Percentiles rank a stretch among this genome's conserved stretches.
Conservation (phyloP, 768 basidiomycete genomes). For the Tulasnella sp. region DNA sequence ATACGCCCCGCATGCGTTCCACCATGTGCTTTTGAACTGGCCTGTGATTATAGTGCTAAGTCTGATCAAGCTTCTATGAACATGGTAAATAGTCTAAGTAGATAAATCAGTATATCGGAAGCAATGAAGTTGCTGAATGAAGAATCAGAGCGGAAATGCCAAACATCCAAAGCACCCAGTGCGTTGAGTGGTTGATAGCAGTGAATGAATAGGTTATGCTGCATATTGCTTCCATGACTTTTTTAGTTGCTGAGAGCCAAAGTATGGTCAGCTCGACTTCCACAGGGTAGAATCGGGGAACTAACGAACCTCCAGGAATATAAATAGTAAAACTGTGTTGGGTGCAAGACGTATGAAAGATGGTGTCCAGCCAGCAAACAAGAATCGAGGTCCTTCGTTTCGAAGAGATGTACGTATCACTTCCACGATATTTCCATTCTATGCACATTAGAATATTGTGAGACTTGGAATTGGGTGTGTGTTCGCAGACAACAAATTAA, state of each 20-base stretch:
- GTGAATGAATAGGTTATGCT: not conserved
- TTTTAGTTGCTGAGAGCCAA: slow-evolving; percentile 2
- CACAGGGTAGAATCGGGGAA: too few species aligned
- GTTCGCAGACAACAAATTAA: not conserved
- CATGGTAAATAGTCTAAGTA: too few species aligned
- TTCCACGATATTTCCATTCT: slow-evolving; percentile 7
- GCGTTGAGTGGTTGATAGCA: too few species aligned
- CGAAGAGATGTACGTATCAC: slow-evolving; percentile 11
- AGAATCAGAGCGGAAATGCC: too few species aligned
- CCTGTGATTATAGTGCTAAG: too few species aligned
- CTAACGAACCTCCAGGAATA: slow-evolving; percentile 16
- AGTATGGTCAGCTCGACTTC: too few species aligned
- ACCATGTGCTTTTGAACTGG: too few species aligned
- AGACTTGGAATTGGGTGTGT: not conserved
- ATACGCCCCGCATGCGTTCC: not conserved
- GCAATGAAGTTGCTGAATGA: too few species aligned
- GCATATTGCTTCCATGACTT: not conserved
- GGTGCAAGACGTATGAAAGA: slow-evolving; percentile 16
- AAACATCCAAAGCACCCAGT: too few species aligned
- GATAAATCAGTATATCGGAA: too few species aligned
- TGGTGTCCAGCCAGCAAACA: slow-evolving; percentile 18
- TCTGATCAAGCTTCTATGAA: too few species aligned
- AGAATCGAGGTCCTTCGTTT: slow-evolving; percentile 13
- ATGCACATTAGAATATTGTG: too few species aligned
- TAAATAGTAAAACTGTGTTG: slow-evolving; percentile 17